These are phyloP conservation scores for Aspergillus sp. DNA, from an alignment of 2,329 filamentous ascomycete genomes.

Conservation along the genomic window DNA sequence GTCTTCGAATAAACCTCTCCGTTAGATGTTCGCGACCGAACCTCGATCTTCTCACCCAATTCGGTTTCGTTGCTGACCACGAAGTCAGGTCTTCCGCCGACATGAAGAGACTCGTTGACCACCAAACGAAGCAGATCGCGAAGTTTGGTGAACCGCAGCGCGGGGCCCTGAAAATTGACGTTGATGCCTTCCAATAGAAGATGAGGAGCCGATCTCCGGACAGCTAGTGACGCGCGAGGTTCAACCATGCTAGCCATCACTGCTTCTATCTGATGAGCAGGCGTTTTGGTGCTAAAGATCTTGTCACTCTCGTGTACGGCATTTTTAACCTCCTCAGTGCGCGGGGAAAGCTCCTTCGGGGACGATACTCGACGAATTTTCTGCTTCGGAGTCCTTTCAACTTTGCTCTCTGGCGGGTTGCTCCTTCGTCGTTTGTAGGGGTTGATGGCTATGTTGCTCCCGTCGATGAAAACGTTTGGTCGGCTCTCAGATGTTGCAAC, in stretches of 20 bases:
- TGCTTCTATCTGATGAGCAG: constrained; percentile 37
- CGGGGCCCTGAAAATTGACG: constrained; percentile 33
- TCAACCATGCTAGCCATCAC: constrained; percentile 41
- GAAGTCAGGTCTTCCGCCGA: constrained; percentile 50
- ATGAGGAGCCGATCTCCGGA: constrained; percentile 37
- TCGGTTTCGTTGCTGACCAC: constrained; percentile 45
- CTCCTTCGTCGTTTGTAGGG: constrained; percentile 48
- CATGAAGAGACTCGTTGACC: constrained; percentile 49
- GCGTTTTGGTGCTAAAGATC: constrained; percentile 38
- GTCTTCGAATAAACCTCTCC: constrained; percentile 45
- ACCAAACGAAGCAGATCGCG: constrained; percentile 47
- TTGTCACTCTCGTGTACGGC: constrained; percentile 45
- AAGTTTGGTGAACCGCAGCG: constrained; percentile 45
- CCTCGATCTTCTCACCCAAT: constrained; percentile 47
- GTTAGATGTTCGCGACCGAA: constrained; percentile 45
- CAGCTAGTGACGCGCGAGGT: constrained; percentile 34
- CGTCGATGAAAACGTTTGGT: constrained; percentile 43
- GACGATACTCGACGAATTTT: constrained; percentile 33
- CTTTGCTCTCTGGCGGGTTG: constrained; percentile 36
- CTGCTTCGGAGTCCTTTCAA: constrained; percentile 36
- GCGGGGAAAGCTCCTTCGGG: constrained; percentile 36
- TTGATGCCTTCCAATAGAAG: constrained; percentile 37
- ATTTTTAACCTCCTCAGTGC: constrained; percentile 41
- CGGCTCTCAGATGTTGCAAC: constrained; percentile 32
- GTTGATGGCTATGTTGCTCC: constrained; percentile 44